Percentiles rank a stretch among this genome's conserved stretches.
These are phyloP conservation scores for Trichosporon inkin DNA, from an alignment of 1,284 basidiomycete genomes.

Conservation along the genomic window DNA sequence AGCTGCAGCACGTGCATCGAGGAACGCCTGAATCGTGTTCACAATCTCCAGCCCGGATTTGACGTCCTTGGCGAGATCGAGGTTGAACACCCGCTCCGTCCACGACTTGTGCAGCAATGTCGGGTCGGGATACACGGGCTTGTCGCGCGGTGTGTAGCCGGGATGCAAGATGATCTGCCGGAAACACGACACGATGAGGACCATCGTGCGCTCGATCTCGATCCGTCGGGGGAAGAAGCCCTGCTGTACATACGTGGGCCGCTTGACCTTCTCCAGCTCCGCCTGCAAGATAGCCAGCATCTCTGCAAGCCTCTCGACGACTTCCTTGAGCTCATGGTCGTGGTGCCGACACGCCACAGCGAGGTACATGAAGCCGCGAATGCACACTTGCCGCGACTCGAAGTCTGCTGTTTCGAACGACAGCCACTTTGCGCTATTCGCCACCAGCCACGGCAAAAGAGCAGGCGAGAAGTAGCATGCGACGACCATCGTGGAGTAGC, in stretches of 20 bases:
- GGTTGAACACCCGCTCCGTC: slow-evolving; percentile 60
- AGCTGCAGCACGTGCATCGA: slow-evolving; percentile 59
- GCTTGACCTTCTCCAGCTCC: slow-evolving; percentile 54
- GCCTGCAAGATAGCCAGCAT: slow-evolving; percentile 60
- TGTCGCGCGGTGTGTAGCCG: slow-evolving; percentile 11
- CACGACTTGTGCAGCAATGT: slow-evolving; percentile 61
- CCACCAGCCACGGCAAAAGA: slow-evolving; percentile 56
- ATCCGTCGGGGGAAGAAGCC: slow-evolving; percentile 27
- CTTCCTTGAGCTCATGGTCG: slow-evolving; percentile 56
- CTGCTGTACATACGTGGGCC: slow-evolving; percentile 17
- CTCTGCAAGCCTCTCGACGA: slow-evolving; percentile 65
- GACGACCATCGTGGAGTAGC: slow-evolving; percentile 73
- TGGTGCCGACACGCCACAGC: slow-evolving; percentile 65
- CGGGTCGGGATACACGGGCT: slow-evolving; percentile 62
- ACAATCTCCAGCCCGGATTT: slow-evolving; percentile 60
- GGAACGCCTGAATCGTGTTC: slow-evolving; percentile 61
- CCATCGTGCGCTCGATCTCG: slow-evolving; percentile 48
- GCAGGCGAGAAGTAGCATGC: slow-evolving; percentile 68
- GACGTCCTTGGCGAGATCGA: slow-evolving; percentile 54
- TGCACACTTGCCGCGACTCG: slow-evolving; percentile 65
- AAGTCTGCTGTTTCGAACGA: slow-evolving; percentile 64
- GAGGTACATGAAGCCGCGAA: slow-evolving; percentile 74
- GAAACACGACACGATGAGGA: slow-evolving; percentile 61
- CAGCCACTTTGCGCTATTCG: slow-evolving; percentile 47
- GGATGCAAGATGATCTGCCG: slow-evolving; percentile 56